A percentile compares a stretch with the other conserved stretches of the same genome.
Conservation (phyloP, 1,284 basidiomycete species). For the Ceratobasidium sp. region DNA sequence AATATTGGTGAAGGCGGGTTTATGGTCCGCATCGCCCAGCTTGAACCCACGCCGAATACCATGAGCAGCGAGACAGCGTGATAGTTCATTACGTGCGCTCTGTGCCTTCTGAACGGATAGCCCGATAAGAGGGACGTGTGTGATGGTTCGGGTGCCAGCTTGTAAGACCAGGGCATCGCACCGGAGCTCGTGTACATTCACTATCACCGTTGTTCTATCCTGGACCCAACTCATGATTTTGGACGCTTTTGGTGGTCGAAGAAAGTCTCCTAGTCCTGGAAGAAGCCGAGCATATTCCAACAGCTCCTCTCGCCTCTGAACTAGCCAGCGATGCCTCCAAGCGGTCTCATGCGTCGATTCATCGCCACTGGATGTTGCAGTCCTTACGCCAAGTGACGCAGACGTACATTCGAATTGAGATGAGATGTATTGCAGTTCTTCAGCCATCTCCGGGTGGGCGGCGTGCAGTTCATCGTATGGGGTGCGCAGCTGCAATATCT, state of each 20-base stretch:
- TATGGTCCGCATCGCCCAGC: no score
- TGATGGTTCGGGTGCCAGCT: background rate
- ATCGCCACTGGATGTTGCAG: background rate
- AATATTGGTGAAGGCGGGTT: no score
- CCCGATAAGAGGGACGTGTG: background rate
- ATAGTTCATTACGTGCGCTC: background rate
- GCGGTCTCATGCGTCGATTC: background rate
- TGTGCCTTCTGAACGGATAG: background rate
- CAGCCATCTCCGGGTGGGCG: background rate
- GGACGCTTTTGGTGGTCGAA: background rate
- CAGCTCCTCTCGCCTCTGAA: background rate
- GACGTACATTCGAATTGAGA: background rate
- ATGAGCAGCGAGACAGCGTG: no score
- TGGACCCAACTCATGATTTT: background rate
- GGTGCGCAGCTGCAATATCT: constrained; percentile 6
- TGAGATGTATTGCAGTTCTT: background rate
- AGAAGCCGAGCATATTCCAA: background rate
- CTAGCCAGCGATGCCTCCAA: background rate
- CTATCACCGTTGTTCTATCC: background rate
- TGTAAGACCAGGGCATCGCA: background rate
- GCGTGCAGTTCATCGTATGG: background rate
- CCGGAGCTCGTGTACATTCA: background rate
- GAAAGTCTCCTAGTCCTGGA: background rate
- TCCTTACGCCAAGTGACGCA: background rate
- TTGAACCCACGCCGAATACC: no score